Base-by-base conservation (phyloP, 2,329 filamentous ascomycete species). In the Pseudocercospora cruenta region DNA sequence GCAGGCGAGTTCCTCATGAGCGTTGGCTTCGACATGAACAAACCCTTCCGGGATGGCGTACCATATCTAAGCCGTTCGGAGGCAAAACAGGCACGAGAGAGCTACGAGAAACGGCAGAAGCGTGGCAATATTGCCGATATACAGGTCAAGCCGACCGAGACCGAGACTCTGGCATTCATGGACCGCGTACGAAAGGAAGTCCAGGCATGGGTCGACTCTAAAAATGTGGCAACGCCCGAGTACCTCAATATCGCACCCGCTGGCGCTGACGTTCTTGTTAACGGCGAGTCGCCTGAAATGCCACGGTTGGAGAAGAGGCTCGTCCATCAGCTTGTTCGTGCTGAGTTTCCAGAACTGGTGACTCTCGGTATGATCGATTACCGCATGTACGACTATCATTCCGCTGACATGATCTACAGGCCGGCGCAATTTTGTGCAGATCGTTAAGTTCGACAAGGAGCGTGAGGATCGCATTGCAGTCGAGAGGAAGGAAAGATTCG, bases 271-370 rank as follows among this genome's bases (percentile, higher is more conserved):
- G 64, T 31, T 66, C 59, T 61, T 55, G 66, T 36, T 39, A 67
- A 72, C 54, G 69, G 67, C 64, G 68, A 71, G 33, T 31, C 65
- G 4, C 60, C 70, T 39, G 76, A 78, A 58, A 73, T 89, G 26
- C 87, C 83, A 66, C 82, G 83, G 0, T 90, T 86, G 70, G 88
- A 91, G 73, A 87, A 88, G 74, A 82, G 87, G 36, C 80, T 91
- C 5, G 83, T 91, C 0, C 86, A 91, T 72, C 88, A 91, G 70
- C 80, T 90, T 12, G 82, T 91, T n/a, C 82, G 87, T 12, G 83
- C 83, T 14, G 88, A 91, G 69, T 91, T 82, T 57, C 82, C 83
- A 1, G 73, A 80, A 8, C 74, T 83, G 10, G 76, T 81, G 10
- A 79, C 80, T n/a, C 70, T 83, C 21, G 76, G 77, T 45, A 79